Evolutionary conservation across 2,329 filamentous ascomycete species (phyloP).

Genomic region (Alternaria gansuensis): DNA sequence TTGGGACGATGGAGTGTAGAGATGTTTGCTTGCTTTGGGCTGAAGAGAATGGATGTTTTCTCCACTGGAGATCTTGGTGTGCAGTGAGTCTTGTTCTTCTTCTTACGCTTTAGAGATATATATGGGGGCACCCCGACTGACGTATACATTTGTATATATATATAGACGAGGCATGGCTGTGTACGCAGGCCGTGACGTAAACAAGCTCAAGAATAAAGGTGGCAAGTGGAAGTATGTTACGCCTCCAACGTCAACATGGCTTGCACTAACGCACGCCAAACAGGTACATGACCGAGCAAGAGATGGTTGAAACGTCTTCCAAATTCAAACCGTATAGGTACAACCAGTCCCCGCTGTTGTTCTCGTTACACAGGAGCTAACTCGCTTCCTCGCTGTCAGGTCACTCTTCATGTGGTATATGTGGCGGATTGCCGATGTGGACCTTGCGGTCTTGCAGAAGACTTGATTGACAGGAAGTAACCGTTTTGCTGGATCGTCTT

Average conservation of each 20-base stretch:
- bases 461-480: constrained; percentile 6
- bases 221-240: constrained; percentile 81
- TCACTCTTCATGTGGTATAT: constrained; percentile 99
- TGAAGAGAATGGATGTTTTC: constrained; percentile 95
- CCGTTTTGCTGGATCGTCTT: not conserved
- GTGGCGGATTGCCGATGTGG: constrained; percentile 86
- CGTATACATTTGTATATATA: too few relatives aligned
- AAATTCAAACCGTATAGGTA: constrained; percentile 83
- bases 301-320: constrained; percentile 85
- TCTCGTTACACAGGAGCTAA: constrained; percentile 12
- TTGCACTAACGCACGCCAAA: not conserved
- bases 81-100: constrained; percentile 64
- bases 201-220: constrained; percentile 78
- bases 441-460: constrained; percentile 64
- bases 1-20: constrained; percentile 88
- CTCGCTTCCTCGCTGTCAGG: constrained; percentile 53
- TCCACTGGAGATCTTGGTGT: constrained; percentile 91
- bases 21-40: constrained; percentile 93
- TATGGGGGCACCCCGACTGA: not conserved
- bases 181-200: constrained; percentile 82
- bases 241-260: not conserved
- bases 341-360: constrained; percentile 36
- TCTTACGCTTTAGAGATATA: not conserved
- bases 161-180: constrained; percentile 82
- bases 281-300: constrained; percentile 86